These are phyloP conservation scores for Hypoxylon fuscum DNA, from an alignment of 495 filamentous ascomycete species.

Conservation along the genomic window DNA sequence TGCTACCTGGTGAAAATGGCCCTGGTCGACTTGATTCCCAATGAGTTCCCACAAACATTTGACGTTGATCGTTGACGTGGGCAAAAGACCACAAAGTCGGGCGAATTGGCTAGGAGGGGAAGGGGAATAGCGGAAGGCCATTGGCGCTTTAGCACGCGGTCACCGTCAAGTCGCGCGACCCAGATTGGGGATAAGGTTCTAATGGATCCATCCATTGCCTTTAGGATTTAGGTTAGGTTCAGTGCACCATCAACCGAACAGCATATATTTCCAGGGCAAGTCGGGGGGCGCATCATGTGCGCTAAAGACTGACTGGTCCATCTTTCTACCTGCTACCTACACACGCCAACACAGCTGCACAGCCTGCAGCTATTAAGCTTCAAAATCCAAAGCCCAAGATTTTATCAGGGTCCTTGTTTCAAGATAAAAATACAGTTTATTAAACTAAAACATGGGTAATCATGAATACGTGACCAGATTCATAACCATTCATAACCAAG, in stretches of 20 bases:
- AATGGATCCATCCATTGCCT: no score
- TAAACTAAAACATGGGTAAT: no score
- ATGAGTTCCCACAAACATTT: conserved; percentile 1
- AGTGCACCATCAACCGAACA: no score
- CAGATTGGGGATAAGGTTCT: background rate
- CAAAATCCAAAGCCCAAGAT: no score
- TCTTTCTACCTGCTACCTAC: background rate
- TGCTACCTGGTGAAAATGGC: conserved; percentile 3
- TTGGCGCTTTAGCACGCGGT: conserved; percentile 41
- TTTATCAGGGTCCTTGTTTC: background rate
- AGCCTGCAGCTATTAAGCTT: no score
- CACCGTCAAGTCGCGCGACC: conserved; percentile 39
- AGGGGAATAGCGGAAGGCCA: conserved; percentile 29
- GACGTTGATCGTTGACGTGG: conserved; percentile 12
- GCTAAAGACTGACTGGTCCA: no score
- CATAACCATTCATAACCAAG: no score
- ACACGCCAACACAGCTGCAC: background rate
- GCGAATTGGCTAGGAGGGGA: conserved; percentile 29
- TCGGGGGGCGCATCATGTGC: no score
- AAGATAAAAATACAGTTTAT: background rate
- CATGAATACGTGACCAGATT: no score
- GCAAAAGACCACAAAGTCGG: conserved; percentile 13
- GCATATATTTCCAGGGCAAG: no score
- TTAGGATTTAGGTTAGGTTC: no score
- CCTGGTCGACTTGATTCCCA: background rate